Conservation (phyloP, 345 rosid genomes). For the Eucalyptus regnans region DNA sequence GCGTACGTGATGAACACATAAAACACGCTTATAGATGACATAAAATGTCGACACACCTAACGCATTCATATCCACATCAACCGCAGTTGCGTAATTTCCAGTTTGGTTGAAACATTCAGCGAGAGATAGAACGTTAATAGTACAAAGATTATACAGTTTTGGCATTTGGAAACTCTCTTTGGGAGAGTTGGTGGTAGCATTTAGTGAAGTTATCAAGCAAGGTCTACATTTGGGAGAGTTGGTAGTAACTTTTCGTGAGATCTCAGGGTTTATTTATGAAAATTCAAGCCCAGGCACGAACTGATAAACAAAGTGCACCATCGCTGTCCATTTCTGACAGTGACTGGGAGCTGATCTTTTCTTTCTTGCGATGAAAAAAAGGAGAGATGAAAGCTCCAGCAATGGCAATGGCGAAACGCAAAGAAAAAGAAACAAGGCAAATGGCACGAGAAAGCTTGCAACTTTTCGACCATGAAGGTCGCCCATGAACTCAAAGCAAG, state of each 20-base stretch:
- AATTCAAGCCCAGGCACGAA: not conserved
- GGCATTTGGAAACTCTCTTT: not conserved
- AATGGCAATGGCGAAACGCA: not conserved
- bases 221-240: not conserved
- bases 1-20: not conserved
- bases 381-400: not conserved
- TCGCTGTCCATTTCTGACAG: not conserved
- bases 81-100: not conserved
- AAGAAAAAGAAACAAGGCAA: not conserved
- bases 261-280: not conserved
- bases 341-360: not conserved
- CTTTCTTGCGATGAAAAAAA: not conserved
- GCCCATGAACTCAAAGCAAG: not conserved
- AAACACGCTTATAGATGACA: not conserved
- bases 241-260: not conserved
- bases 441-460: not conserved
- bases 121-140: not conserved
- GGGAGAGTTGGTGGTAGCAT: not conserved
- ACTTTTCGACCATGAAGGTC: not conserved
- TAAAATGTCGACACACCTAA: not conserved
- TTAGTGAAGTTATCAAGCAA: not conserved
- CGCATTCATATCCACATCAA: not conserved
- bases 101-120: not conserved
- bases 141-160: not conserved
- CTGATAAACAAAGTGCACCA: not conserved